Evolutionary conservation across 2,329 filamentous ascomycete species (phyloP).

Genomic region (Penicillium vulpinum): DNA sequence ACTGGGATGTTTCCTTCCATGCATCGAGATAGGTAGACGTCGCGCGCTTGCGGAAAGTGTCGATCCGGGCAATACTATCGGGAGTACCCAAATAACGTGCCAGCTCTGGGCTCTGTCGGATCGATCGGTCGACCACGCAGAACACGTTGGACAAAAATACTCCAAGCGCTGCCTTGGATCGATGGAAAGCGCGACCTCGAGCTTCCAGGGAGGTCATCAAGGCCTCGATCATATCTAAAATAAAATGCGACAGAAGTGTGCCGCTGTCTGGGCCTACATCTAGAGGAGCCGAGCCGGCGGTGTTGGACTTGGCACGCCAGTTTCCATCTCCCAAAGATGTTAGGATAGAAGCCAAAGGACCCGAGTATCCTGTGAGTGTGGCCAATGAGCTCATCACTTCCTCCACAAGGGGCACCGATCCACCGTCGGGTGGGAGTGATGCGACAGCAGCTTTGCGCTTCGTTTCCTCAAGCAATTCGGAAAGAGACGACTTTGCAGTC

Average conservation of each 20-base stretch:
- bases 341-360: constrained; percentile 84
- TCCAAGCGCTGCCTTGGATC: constrained; percentile 75
- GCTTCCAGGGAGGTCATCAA: constrained; percentile 73
- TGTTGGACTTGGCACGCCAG: constrained; percentile 67
- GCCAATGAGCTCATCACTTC: constrained; percentile 86
- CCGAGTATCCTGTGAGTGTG: constrained; percentile 81
- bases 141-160: constrained; percentile 91
- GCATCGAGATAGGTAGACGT: constrained; percentile 77
- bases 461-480: constrained; percentile 80
- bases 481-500: constrained; percentile 83
- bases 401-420: constrained; percentile 72
- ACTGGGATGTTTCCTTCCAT: constrained; percentile 83
- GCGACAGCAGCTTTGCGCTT: constrained; percentile 67
- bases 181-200: constrained; percentile 71
- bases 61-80: constrained; percentile 65
- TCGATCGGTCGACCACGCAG: constrained; percentile 78
- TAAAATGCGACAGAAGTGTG: constrained; percentile 86
- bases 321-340: constrained; percentile 90
- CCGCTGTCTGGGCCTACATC: constrained; percentile 87
- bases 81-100: constrained; percentile 64
- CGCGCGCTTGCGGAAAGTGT: constrained; percentile 84
- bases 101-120: constrained; percentile 73
- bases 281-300: constrained; percentile 70
- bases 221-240: constrained; percentile 81
- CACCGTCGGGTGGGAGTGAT: constrained; percentile 74